Evolutionary conservation across 140 eudicot genomes (phyloP).

Genomic region (Anethum foeniculum): DNA sequence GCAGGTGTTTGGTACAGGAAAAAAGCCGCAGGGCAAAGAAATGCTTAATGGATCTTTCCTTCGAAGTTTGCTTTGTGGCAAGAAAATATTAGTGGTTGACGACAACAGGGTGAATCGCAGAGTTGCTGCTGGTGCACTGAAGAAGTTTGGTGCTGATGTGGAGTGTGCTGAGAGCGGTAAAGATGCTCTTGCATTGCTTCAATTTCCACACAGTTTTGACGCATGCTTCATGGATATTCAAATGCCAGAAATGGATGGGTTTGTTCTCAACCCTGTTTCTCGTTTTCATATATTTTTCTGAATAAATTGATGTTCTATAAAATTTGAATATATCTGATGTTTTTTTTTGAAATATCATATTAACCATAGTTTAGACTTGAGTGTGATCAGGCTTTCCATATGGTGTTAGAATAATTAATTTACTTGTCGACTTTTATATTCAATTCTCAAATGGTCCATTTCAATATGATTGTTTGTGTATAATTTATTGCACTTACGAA

Average conservation of each 20-base stretch:
- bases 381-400: not conserved
- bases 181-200: constrained; percentile 57
- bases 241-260: constrained; percentile 99
- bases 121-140: constrained; percentile 87
- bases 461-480: not conserved
- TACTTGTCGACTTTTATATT: not conserved
- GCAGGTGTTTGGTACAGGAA: constrained; percentile 49
- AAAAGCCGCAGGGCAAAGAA: constrained; percentile 37
- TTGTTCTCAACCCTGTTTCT: constrained; percentile 8
- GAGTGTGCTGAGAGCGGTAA: constrained; percentile 83
- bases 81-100: constrained; percentile 77
- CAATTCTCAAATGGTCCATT: not conserved
- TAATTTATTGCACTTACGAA: not conserved
- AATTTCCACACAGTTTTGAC: constrained; percentile 55
- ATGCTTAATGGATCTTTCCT: constrained; percentile 39
- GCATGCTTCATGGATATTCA: constrained; percentile 96
- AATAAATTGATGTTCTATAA: not conserved
- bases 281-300: not conserved
- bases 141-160: constrained; percentile 71
- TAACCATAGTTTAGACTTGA: not conserved
- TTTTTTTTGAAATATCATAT: constrained; percentile 9
- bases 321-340: not conserved
- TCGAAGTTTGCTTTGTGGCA: constrained; percentile 49
- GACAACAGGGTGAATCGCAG: constrained; percentile 73
- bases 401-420: not conserved